Evolutionary conservation across 2,329 filamentous ascomycete species (phyloP).

Genomic region (Hymenoscyphus fructigenus): DNA sequence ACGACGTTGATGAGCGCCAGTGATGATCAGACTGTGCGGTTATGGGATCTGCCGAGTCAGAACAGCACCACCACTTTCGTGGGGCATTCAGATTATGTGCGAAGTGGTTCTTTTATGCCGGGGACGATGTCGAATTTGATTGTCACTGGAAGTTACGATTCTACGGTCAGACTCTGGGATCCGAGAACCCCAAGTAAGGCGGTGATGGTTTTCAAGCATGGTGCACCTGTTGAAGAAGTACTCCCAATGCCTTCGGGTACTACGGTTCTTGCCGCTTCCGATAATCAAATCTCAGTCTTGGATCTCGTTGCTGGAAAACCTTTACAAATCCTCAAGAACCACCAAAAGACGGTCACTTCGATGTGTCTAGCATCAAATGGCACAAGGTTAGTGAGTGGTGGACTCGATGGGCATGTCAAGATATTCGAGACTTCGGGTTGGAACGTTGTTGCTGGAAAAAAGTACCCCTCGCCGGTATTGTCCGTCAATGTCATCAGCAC

Average conservation of each 20-base stretch:
- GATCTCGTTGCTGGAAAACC: constrained; percentile 91
- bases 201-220: constrained; percentile 93
- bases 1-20: constrained; percentile 86
- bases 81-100: constrained; percentile 91
- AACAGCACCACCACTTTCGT: constrained; percentile 74
- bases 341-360: constrained; percentile 96
- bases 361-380: constrained; percentile 79
- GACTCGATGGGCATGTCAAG: constrained; percentile 93
- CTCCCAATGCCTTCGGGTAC: constrained; percentile 84
- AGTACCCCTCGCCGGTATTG: constrained; percentile 89
- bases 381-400: constrained; percentile 79
- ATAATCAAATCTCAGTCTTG: constrained; percentile 84
- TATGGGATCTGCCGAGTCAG: constrained; percentile 90
- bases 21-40: constrained; percentile 86
- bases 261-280: constrained; percentile 79
- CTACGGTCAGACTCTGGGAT: constrained; percentile 93
- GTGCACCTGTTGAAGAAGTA: constrained; percentile 85
- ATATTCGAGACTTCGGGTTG: constrained; percentile 91
- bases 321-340: constrained; percentile 82
- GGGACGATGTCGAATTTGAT: constrained; percentile 67
- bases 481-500: constrained; percentile 74
- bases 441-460: constrained; percentile 94
- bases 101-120: constrained; percentile 83
- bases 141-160: constrained; percentile 90
- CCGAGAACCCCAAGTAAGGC: constrained; percentile 67